A percentile compares a stretch with the other conserved stretches of the same genome.
phyloP scores from a whole-genome alignment of 2,329 filamentous ascomycete species.

The Aureobasidium namibiae region DNA sequence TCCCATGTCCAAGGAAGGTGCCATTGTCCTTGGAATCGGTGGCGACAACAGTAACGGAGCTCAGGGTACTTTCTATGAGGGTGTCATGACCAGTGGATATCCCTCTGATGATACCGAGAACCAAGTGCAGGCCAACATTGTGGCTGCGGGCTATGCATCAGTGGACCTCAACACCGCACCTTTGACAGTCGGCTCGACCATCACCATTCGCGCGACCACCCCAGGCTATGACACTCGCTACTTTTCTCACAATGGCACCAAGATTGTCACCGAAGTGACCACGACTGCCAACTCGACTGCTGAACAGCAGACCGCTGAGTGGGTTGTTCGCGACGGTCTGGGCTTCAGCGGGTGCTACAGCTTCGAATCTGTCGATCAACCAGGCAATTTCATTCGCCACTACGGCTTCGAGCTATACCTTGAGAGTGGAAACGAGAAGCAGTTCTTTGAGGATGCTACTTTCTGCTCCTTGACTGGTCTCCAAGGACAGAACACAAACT shows the following conservation, averaged over 20 bases:
- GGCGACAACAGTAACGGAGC: constrained; percentile 54
- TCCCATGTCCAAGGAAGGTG: constrained; percentile 55
- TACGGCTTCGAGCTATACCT: background rate
- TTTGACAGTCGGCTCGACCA: background rate
- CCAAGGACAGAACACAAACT: background rate
- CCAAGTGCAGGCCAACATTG: constrained; percentile 42
- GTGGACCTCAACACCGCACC: background rate
- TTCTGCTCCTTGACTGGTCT: background rate
- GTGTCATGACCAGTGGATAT: constrained; percentile 55
- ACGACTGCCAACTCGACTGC: background rate
- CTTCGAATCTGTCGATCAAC: background rate
- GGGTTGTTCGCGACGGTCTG: background rate
- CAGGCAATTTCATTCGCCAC: background rate
- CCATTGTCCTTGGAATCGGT: constrained; percentile 59
- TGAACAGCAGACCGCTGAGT: background rate
- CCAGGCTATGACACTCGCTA: background rate
- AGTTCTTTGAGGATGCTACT: background rate
- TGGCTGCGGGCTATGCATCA: constrained; percentile 38
- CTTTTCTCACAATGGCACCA: background rate
- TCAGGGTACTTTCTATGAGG: constrained; percentile 53
- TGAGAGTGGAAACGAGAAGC: background rate
- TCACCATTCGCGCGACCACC: background rate
- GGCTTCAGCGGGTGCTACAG: background rate
- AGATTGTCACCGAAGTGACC: background rate
- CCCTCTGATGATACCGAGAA: constrained; percentile 52